Evolutionary conservation across 805 yeast genomes (phyloP).

Genomic region (Cyberlindnera xylosilytica): DNA sequence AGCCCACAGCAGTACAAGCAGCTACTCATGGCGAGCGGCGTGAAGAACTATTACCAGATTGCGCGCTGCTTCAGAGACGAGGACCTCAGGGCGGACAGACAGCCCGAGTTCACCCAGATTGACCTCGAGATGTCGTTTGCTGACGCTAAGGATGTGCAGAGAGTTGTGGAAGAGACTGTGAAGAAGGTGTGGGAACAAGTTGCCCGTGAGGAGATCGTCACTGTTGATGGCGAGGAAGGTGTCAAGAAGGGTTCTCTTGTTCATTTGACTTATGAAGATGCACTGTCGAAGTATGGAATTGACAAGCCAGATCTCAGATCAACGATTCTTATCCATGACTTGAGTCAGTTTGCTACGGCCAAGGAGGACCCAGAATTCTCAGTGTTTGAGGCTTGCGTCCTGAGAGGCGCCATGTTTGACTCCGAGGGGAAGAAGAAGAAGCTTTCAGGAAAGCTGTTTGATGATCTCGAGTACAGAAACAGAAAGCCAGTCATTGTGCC

Average conservation of each 20-base stretch:
- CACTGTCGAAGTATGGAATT: constrained; percentile 73
- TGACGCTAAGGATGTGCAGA: constrained; percentile 60
- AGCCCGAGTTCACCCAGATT: constrained; percentile 97
- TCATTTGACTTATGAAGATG: constrained; percentile 62
- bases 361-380: constrained; percentile 48
- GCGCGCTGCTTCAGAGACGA: constrained; percentile 97
- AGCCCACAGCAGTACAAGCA: constrained; percentile 98
- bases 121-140: constrained; percentile 93
- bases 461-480: constrained; percentile 43
- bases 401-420: constrained; percentile 40
- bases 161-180: constrained; percentile 58
- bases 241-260: constrained; percentile 30
- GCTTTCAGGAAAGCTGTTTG: constrained; percentile 38
- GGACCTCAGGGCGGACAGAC: constrained; percentile 90
- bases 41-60: constrained; percentile 79
- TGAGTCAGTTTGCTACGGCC: constrained; percentile 27
- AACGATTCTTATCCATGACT: constrained; percentile 32
- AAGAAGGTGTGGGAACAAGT: constrained; percentile 52
- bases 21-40: constrained; percentile 90
- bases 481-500: constrained; percentile 59
- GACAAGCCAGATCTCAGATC: constrained; percentile 93
- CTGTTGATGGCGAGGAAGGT: constrained; percentile 17
- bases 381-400: constrained; percentile 69
- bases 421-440: constrained; percentile 12
- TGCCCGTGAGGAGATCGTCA: constrained; percentile 30